Evolutionary conservation across 208 protist genomes (phyloP).

Genomic region (Acanthamoeba royreba): DNA sequence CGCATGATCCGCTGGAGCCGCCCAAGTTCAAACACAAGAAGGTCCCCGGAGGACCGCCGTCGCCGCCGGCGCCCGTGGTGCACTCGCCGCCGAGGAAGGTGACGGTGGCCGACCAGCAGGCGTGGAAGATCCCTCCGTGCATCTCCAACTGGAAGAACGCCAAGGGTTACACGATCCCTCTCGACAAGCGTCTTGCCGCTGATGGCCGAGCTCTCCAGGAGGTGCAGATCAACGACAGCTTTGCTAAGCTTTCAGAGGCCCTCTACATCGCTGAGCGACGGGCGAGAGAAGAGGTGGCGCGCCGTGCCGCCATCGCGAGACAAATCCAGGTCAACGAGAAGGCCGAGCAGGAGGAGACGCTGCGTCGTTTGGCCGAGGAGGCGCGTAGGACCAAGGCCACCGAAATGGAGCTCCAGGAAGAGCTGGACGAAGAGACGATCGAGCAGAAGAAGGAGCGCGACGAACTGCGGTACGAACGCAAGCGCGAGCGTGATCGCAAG

Average conservation of each 20-base stretch:
- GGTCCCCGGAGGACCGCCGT: conserved; percentile 67
- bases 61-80: conserved; percentile 79
- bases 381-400: conserved; percentile 52
- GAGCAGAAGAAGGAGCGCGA: conserved; percentile 68
- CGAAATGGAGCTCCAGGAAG: neutral
- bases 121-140: conserved; percentile 91
- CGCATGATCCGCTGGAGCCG: conserved; percentile 86
- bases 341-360: conserved; percentile 80
- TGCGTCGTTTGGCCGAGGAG: conserved; percentile 72
- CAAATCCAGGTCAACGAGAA: conserved; percentile 78
- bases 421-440: neutral
- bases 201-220: conserved; percentile 86
- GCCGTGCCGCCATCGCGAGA: conserved; percentile 72
- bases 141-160: conserved; percentile 95
- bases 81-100: conserved; percentile 77
- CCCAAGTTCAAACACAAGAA: conserved; percentile 88
- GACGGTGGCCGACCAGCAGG: conserved; percentile 75
- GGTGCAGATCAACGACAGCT: conserved; percentile 81
- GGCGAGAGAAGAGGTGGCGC: conserved; percentile 79
- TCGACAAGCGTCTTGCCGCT: conserved; percentile 90
- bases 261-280: conserved; percentile 87
- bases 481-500: conserved; percentile 80
- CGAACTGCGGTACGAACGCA: conserved; percentile 75
- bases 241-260: conserved; percentile 87
- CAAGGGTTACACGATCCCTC: conserved; percentile 90